Evolutionary conservation across 768 basidiomycete species (phyloP).

Genomic region (Agaricus sinodeliciosus): DNA sequence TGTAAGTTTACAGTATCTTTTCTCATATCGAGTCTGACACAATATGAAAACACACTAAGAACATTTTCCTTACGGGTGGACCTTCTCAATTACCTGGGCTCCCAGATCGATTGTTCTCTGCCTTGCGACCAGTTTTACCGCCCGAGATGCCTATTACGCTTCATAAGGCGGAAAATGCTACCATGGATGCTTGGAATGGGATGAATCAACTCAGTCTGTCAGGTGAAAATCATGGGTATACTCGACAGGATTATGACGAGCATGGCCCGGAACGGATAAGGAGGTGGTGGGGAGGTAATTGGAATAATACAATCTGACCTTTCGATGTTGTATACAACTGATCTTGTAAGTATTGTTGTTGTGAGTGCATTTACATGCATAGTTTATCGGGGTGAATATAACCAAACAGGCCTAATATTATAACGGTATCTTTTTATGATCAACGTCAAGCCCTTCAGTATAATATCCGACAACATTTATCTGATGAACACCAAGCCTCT

Average conservation of each 20-base stretch:
- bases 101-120: constrained; percentile 54
- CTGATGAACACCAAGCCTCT: too few species aligned
- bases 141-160: constrained; percentile 72
- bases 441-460: neutral
- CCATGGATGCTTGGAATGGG: constrained; percentile 83
- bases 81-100: constrained; percentile 73
- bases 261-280: constrained; percentile 82
- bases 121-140: constrained; percentile 80
- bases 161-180: constrained; percentile 55
- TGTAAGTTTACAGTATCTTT: constrained; percentile 33
- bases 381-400: neutral
- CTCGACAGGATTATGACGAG: constrained; percentile 82
- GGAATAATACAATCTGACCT: constrained; percentile 39
- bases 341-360: neutral
- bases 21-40: neutral
- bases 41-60: constrained; percentile 36
- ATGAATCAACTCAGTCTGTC: constrained; percentile 74
- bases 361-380: neutral
- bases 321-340: neutral
- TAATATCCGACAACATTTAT: constrained; percentile 4
- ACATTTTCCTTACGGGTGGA: constrained; percentile 85
- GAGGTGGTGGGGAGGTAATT: constrained; percentile 92
- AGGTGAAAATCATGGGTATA: constrained; percentile 55
- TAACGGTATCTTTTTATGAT: too few species aligned
- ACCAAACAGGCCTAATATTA: too few species aligned